Base-by-base conservation (phyloP, 441 rosid species). In the Daphne laureola region DNA sequence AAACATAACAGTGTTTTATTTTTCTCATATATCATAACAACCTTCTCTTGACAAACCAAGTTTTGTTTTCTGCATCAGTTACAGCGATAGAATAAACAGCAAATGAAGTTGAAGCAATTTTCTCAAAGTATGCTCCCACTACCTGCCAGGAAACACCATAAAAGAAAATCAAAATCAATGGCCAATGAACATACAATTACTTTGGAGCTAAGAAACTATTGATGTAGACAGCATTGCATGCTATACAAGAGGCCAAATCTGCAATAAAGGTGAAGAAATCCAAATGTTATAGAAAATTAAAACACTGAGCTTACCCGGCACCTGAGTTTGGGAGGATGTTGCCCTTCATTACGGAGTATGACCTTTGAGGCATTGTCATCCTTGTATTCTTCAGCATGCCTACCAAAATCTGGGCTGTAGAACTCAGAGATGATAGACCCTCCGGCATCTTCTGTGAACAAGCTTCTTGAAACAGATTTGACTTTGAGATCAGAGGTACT, bases 21-120 rank as follows among this genome's bases (percentile, higher is more conserved):
- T 31, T 5, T 1, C 6, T 31, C 36, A 31, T 31, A 8, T 31
- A 31, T 31, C 36, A 31, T 6, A 31, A 31, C 36, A 66, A 90
- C 97, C 97, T 87, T 87, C 97, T 82, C 67, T 79, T 83, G 45
- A 90, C 97, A 78, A 79, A 82, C 96, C 91, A 78, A 61, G 96
- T 82, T 70, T 69, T 71, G 62, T 73, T 73, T 68, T 78, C 89
- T 59, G 75, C 68, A 71, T 84, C 95, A 53, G 87, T 81, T 68
- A 90, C 94, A 41, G 87, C 96, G 71, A 90, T 81, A 56, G 91
- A 87, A 74, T 90, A 90, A 65, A 87, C 97, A 17, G 97, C 97
- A 74, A 90, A 90, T 54, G 96, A 81, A 71, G 84, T 90, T 23
- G 97, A 84, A 42, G 81, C 93, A 44, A 73, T 66, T 71, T 90